Evolutionary conservation across 345 rosid genomes (phyloP).

Genomic region (Citrus glauca): DNA sequence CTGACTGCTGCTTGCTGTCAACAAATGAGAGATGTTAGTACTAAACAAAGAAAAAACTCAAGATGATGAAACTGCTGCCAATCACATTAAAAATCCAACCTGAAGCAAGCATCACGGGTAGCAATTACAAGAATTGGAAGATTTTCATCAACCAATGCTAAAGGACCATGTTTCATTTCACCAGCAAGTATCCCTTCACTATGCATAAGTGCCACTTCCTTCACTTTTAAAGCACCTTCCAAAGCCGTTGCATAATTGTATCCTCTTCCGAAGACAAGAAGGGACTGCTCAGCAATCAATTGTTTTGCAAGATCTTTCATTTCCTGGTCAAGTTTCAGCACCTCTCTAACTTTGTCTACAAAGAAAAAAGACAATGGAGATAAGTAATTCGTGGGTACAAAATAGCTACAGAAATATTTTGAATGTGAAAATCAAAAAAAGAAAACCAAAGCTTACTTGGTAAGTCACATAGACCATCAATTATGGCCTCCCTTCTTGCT

Average conservation of each 20-base stretch:
- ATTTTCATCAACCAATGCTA: slow-evolving; percentile 92
- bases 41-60: neutral
- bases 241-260: slow-evolving; percentile 85
- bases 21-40: slow-evolving; percentile 9
- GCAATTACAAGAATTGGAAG: slow-evolving; percentile 82
- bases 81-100: slow-evolving; percentile 30
- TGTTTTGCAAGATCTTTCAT: slow-evolving; percentile 80
- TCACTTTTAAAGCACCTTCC: slow-evolving; percentile 94
- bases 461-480: slow-evolving; percentile 83
- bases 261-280: slow-evolving; percentile 92
- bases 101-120: slow-evolving; percentile 86
- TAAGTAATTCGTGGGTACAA: neutral
- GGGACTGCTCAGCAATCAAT: slow-evolving; percentile 78
- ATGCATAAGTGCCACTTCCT: slow-evolving; percentile 97
- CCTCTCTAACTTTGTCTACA: slow-evolving; percentile 82
- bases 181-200: slow-evolving; percentile 98
- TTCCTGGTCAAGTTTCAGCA: slow-evolving; percentile 75
- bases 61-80: neutral
- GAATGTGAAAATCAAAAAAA: neutral
- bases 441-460: slow-evolving; percentile 56
- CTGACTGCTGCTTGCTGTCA: slow-evolving; percentile 87
- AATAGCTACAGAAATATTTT: neutral
- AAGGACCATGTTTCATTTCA: slow-evolving; percentile 98
- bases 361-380: slow-evolving; percentile 1
- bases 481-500: slow-evolving; percentile 76